These are phyloP conservation scores for Mytilinidion resinicola DNA, from an alignment of 495 filamentous ascomycete species.

Conservation along the genomic window DNA sequence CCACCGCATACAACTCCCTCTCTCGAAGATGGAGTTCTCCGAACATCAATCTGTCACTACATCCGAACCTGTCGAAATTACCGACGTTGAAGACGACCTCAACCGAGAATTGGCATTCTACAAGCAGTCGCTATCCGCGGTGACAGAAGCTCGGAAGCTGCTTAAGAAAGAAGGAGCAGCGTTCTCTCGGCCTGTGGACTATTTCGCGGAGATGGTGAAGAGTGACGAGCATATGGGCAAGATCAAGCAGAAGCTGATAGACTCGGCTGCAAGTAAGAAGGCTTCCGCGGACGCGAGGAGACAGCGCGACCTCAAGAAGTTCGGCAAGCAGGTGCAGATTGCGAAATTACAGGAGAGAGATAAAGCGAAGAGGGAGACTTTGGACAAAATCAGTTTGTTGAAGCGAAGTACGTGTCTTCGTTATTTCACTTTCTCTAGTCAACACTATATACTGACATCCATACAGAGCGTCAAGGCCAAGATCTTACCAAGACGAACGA, in stretches of 20 bases:
- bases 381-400: constrained; percentile 87
- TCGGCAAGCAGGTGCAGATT: constrained; percentile 97
- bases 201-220: constrained; percentile 98
- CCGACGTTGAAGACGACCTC: constrained; percentile 79
- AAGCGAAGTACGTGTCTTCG: constrained; percentile 71
- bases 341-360: constrained; percentile 89
- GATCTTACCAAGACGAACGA: constrained; percentile 56
- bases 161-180: constrained; percentile 76
- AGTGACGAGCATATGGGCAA: constrained; percentile 96
- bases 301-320: constrained; percentile 95
- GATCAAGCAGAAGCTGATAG: constrained; percentile 88
- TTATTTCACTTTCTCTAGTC: constrained; percentile 3
- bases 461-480: constrained; percentile 74
- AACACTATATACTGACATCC: constrained; percentile 28
- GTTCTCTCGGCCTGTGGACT: constrained; percentile 85
- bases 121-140: constrained; percentile 78
- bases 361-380: constrained; percentile 80
- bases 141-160: constrained; percentile 57
- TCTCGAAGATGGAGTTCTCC: constrained; percentile 54
- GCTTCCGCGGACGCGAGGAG: constrained; percentile 83
- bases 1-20: constrained; percentile 61
- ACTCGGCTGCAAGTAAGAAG: constrained; percentile 88
- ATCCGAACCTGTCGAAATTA: constrained; percentile 47
- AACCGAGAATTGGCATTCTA: constrained; percentile 90
- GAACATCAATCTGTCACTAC: constrained; percentile 57